Conservation (phyloP, 345 rosid species). For the Arabis alpina region DNA sequence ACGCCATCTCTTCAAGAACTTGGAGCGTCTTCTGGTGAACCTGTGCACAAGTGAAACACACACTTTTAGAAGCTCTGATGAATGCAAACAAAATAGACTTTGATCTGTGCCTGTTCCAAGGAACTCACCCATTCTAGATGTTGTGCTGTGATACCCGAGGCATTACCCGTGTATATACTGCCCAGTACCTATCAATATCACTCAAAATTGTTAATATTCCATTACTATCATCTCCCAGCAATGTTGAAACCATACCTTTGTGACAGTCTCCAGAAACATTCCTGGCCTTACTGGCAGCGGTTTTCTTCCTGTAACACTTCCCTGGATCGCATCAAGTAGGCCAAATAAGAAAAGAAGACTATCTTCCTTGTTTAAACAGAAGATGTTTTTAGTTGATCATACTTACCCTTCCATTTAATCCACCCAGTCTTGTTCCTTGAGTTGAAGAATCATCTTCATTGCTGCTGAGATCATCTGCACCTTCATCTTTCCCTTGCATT, state of each 20-base stretch:
- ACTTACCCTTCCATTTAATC: slow-evolving; percentile 77
- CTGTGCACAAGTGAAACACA: slow-evolving; percentile 44
- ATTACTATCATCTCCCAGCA: background rate
- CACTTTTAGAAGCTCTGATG: slow-evolving; percentile 4
- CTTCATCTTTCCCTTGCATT: slow-evolving; percentile 93
- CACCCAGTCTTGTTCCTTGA: slow-evolving; percentile 42
- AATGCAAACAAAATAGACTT: background rate
- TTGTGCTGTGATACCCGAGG: slow-evolving; percentile 87
- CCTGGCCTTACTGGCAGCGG: slow-evolving; percentile 95
- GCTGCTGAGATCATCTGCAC: slow-evolving; percentile 61
- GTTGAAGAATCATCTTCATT: slow-evolving; percentile 47
- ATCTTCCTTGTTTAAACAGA: background rate
- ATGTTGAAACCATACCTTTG: slow-evolving; percentile 61
- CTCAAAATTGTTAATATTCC: background rate
- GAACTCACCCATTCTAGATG: slow-evolving; percentile 89
- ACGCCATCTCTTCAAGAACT: slow-evolving; percentile 89
- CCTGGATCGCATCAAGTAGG: slow-evolving; percentile 51
- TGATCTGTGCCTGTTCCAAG: background rate
- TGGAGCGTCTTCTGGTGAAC: slow-evolving; percentile 88
- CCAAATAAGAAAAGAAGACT: background rate
- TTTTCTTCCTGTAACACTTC: slow-evolving; percentile 71
- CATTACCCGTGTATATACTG: slow-evolving; percentile 79
- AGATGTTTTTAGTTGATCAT: slow-evolving; percentile 16
- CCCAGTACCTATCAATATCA: slow-evolving; percentile 73
- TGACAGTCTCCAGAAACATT: slow-evolving; percentile 93